Percentiles rank a stretch among this genome's conserved stretches.
Evolutionary conservation across 805 yeast species (phyloP).

Genomic region (Candida morakotiae): DNA sequence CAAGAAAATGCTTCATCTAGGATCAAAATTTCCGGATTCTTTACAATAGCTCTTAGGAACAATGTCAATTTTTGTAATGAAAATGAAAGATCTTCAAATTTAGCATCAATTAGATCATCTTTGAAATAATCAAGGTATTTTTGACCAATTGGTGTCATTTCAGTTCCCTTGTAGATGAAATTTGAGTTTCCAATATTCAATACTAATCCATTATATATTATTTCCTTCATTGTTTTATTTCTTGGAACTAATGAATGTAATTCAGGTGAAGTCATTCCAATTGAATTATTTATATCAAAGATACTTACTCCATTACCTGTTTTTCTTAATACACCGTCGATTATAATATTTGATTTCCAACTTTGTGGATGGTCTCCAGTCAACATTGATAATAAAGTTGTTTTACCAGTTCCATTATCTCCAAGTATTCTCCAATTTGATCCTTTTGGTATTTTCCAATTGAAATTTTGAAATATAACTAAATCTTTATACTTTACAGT

Average conservation of each 20-base stretch:
- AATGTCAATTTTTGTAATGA: constrained; percentile 77
- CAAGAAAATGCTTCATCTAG: constrained; percentile 93
- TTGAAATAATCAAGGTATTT: constrained; percentile 18
- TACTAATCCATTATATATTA: constrained; percentile 69
- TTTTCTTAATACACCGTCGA: constrained; percentile 63
- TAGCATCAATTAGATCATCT: constrained; percentile 30
- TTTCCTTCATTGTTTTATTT: constrained; percentile 46
- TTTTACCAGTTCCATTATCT: constrained; percentile 89
- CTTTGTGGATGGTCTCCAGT: constrained; percentile 97
- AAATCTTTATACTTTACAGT: constrained; percentile 63
- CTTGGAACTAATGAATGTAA: constrained; percentile 81
- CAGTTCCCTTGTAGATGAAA: constrained; percentile 44
- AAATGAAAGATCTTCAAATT: constrained; percentile 54
- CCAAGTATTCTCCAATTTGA: constrained; percentile 90
- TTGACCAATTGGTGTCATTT: constrained; percentile 13
- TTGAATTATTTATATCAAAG: constrained; percentile 70
- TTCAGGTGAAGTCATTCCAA: constrained; percentile 91
- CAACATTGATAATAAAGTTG: constrained; percentile 76
- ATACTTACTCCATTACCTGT: constrained; percentile 72
- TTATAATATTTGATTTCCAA: constrained; percentile 68
- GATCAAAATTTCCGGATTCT: constrained; percentile 72
- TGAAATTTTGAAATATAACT: constrained; percentile 54
- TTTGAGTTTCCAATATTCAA: constrained; percentile 53
- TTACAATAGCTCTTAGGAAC: constrained; percentile 72
- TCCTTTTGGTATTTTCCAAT: constrained; percentile 65